Conservation (phyloP, 495 filamentous ascomycete species). For the Hapsidospora chrysogenum region DNA sequence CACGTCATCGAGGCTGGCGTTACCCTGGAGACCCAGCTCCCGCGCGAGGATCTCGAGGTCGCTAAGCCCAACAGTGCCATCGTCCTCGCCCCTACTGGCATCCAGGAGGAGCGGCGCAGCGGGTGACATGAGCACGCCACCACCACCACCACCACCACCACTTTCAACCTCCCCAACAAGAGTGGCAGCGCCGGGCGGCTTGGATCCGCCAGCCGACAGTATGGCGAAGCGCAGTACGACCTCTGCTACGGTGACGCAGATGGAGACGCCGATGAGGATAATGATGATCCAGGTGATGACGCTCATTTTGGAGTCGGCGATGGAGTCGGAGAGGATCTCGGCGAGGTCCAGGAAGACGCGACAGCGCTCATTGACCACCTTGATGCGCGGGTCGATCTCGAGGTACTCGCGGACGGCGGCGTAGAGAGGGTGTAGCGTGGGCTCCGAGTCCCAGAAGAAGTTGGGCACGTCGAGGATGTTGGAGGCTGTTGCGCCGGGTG, state of each 20-base stretch:
- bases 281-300: slow-evolving; percentile 97
- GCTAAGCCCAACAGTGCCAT: background rate
- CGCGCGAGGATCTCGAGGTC: slow-evolving; percentile 2
- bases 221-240: slow-evolving; percentile 78
- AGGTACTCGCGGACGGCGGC: slow-evolving; percentile 91
- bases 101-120: background rate
- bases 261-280: slow-evolving; percentile 75
- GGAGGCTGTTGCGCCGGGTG: slow-evolving; percentile 39
- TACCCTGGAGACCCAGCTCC: background rate
- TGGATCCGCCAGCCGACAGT: slow-evolving; percentile 14
- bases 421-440: slow-evolving; percentile 88
- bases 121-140: background rate
- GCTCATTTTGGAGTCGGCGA: slow-evolving; percentile 88
- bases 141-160: background rate
- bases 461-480: slow-evolving; percentile 96
- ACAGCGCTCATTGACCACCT: slow-evolving; percentile 93
- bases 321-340: slow-evolving; percentile 82
- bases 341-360: slow-evolving; percentile 92
- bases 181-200: background rate
- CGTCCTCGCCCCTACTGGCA: background rate
- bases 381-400: slow-evolving; percentile 86
- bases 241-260: slow-evolving; percentile 79
- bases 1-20: slow-evolving; percentile 1
- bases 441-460: slow-evolving; percentile 98
- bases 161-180: too few relatives aligned